Conservation (phyloP, 345 rosid species). For the Eucalyptus tenuipes region DNA sequence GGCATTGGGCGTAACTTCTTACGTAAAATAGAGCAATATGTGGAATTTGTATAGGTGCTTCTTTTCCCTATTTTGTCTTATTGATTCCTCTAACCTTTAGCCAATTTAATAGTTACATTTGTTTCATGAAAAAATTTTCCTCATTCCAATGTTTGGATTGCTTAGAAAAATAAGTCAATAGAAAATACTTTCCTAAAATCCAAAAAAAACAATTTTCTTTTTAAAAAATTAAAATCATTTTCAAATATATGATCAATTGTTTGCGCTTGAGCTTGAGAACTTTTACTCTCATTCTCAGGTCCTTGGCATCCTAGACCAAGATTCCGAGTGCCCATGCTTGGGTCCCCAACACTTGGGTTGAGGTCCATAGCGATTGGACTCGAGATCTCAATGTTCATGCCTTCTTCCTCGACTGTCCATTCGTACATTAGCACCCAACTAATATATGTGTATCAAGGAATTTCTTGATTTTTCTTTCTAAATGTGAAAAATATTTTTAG, state of each 20-base stretch:
- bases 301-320: accelerated
- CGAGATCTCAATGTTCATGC: not conserved
- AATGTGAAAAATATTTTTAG: not conserved
- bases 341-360: accelerated
- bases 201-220: too few relatives aligned
- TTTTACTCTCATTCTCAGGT: not conserved
- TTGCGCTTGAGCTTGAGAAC: not conserved
- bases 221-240: too few relatives aligned
- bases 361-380: not conserved
- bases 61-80: not conserved
- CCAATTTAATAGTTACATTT: not conserved
- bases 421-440: not conserved
- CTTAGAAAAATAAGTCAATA: too few relatives aligned
- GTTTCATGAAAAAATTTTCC: not conserved
- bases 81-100: not conserved
- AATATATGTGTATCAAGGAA: too few relatives aligned
- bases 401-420: accelerated
- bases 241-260: too few relatives aligned
- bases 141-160: not conserved
- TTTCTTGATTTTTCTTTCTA: not conserved
- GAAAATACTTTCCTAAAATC: too few relatives aligned
- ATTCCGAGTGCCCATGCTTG: accelerated
- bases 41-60: not conserved
- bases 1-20: not conserved
- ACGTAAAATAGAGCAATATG: not conserved